Percentiles rank a stretch among this genome's conserved stretches.
These are phyloP conservation scores for Pseudonitzschia delicatissima DNA, from an alignment of 108 stramenopile genomes.

Conservation along the genomic window DNA sequence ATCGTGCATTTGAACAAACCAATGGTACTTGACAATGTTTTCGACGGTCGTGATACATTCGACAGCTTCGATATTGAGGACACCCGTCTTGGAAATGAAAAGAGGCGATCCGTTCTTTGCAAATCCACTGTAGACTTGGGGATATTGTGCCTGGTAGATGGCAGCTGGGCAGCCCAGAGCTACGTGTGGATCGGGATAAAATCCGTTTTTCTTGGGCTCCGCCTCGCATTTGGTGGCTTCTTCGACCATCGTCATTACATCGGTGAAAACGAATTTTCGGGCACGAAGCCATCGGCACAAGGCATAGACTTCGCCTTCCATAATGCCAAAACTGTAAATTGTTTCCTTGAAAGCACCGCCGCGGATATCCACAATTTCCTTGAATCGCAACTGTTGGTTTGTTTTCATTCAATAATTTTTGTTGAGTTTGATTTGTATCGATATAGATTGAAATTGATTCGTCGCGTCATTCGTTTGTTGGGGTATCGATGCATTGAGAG, in stretches of 20 bases:
- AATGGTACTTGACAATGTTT: conserved; percentile 79
- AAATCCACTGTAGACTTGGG: conserved; percentile 73
- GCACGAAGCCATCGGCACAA: conserved; percentile 62
- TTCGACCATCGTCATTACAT: conserved; percentile 80
- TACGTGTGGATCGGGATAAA: conserved; percentile 63
- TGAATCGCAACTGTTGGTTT: conserved; percentile 41
- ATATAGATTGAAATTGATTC: background rate
- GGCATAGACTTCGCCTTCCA: conserved; percentile 51
- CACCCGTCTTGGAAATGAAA: conserved; percentile 83
- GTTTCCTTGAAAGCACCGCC: conserved; percentile 46
- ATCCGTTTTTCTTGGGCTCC: conserved; percentile 57
- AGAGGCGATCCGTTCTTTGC: conserved; percentile 76
- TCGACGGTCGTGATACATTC: conserved; percentile 82
- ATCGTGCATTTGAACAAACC: conserved; percentile 84
- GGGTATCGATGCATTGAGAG: background rate
- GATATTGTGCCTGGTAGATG: conserved; percentile 73
- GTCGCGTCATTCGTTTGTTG: background rate
- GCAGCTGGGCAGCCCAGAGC: conserved; percentile 69
- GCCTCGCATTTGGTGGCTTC: conserved; percentile 67
- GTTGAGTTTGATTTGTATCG: background rate
- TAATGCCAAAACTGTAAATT: conserved; percentile 48
- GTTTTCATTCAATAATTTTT: background rate
- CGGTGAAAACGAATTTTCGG: conserved; percentile 57
- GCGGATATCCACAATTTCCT: conserved; percentile 44
- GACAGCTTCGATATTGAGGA: conserved; percentile 71